A percentile compares a stretch with the other conserved stretches of the same genome.
These are phyloP conservation scores for Paecilomyces niveus DNA, from an alignment of 2,329 filamentous ascomycete species.

Conservation along the genomic window DNA sequence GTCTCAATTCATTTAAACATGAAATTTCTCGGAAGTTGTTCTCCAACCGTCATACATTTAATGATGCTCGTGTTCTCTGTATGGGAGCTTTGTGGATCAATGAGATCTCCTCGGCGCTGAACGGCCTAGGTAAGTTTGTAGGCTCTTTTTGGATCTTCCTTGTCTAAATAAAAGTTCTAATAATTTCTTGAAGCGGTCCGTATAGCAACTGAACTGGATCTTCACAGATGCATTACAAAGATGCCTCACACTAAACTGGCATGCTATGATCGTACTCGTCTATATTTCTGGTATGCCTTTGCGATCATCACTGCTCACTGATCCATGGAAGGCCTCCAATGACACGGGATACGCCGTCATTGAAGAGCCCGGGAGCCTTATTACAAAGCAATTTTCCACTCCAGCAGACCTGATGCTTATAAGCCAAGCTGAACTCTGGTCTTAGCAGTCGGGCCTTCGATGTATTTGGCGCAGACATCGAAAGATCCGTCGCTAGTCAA, in stretches of 20 bases:
- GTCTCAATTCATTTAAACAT: constrained; percentile 6
- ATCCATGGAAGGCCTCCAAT: constrained; percentile 31
- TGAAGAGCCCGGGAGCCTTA: constrained; percentile 21
- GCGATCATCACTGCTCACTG: constrained; percentile 34
- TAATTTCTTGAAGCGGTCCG: constrained; percentile 22
- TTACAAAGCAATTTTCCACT: constrained; percentile 21
- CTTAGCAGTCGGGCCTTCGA: constrained; percentile 8
- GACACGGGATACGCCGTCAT: constrained; percentile 24
- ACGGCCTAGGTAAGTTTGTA: constrained; percentile 9
- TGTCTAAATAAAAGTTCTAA: constrained; percentile 9
- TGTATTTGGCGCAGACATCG: constrained; percentile 9
- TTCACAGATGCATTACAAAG: constrained; percentile 31
- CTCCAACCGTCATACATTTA: constrained; percentile 11
- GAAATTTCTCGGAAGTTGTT: constrained; percentile 9
- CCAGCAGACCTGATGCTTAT: constrained; percentile 8
- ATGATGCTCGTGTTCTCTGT: constrained; percentile 25
- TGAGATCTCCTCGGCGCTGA: constrained; percentile 14
- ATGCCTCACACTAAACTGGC: constrained; percentile 22
- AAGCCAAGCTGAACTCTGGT: constrained; percentile 11
- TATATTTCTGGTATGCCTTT: constrained; percentile 35
- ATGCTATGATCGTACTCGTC: constrained; percentile 27
- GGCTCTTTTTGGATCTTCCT: background rate
- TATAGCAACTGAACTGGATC: constrained; percentile 32
- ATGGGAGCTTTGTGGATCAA: constrained; percentile 34
- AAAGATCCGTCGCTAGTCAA: background rate